Percentiles rank a stretch among this genome's conserved stretches.
Evolutionary conservation across 2,329 filamentous ascomycete genomes (phyloP).

Genomic region (Paraconiothyrium sp.): DNA sequence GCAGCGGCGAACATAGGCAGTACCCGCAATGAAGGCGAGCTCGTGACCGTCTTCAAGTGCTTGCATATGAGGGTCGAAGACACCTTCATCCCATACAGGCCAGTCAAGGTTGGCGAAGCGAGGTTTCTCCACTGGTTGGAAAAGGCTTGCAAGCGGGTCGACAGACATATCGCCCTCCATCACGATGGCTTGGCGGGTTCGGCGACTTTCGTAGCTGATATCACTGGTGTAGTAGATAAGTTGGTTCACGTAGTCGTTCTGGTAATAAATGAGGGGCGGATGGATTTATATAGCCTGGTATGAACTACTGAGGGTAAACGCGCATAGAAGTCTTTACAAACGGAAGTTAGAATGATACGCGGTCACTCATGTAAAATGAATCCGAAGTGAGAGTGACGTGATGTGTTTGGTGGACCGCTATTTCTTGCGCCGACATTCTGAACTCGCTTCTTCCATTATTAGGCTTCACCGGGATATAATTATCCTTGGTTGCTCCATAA

Average conservation of each 20-base stretch:
- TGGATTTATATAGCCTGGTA: background rate
- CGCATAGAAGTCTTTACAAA: background rate
- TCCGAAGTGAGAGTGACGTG: background rate
- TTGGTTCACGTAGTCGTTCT: background rate
- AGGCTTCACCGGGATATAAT: background rate
- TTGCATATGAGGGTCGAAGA: background rate
- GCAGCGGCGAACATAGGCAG: background rate
- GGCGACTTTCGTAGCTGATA: background rate
- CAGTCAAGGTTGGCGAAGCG: background rate
- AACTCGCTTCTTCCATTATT: background rate
- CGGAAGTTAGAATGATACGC: background rate
- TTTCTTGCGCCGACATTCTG: background rate
- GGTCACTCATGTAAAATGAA: background rate
- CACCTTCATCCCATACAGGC: background rate
- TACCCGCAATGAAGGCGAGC: constrained; percentile 6
- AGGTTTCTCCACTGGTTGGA: background rate
- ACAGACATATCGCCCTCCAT: background rate
- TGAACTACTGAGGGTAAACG: background rate
- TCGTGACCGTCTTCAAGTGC: background rate
- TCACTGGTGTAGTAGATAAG: background rate
- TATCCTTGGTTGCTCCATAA: background rate
- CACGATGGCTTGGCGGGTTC: background rate
- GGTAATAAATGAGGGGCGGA: background rate
- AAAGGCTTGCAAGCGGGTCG: constrained; percentile 1
- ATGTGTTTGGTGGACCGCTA: background rate